Conservation (phyloP, 1,139 yeast genomes). For the Taiozyma onychis region DNA sequence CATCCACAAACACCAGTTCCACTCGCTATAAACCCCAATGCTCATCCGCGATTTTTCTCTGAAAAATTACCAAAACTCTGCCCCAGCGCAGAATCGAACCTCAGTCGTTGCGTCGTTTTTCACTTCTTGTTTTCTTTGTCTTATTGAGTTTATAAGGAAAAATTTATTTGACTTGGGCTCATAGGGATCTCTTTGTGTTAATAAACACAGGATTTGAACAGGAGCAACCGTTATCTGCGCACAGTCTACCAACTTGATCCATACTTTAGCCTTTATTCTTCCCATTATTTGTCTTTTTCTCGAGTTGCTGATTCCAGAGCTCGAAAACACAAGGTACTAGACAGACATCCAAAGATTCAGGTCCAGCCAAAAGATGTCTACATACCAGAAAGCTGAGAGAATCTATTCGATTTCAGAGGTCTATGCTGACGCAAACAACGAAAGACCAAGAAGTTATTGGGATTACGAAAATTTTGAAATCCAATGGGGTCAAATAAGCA, state of each 20-base stretch:
- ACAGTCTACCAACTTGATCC: background rate
- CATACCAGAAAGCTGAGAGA: conserved; percentile 31
- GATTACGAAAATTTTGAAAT: conserved; percentile 73
- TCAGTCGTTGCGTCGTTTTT: background rate
- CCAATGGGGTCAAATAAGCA: conserved; percentile 55
- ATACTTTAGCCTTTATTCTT: background rate
- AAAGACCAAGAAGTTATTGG: conserved; percentile 85
- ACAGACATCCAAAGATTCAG: background rate
- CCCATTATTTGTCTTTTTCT: background rate
- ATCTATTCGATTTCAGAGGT: conserved; percentile 49
- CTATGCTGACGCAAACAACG: conserved; percentile 78
- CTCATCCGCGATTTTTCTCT: background rate
- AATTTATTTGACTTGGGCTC: background rate
- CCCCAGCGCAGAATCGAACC: background rate
- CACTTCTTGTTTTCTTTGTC: background rate
- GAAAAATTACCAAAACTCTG: background rate
- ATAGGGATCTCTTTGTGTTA: background rate
- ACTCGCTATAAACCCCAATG: background rate
- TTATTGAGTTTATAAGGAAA: background rate
- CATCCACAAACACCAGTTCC: background rate
- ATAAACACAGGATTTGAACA: background rate
- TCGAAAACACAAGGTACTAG: background rate
- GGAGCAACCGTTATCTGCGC: background rate
- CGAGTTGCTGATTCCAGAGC: background rate
- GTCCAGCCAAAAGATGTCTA: conserved; percentile 2